phyloP scores from a whole-genome alignment of 208 protist species.

The Zelonia costaricensis region DNA sequence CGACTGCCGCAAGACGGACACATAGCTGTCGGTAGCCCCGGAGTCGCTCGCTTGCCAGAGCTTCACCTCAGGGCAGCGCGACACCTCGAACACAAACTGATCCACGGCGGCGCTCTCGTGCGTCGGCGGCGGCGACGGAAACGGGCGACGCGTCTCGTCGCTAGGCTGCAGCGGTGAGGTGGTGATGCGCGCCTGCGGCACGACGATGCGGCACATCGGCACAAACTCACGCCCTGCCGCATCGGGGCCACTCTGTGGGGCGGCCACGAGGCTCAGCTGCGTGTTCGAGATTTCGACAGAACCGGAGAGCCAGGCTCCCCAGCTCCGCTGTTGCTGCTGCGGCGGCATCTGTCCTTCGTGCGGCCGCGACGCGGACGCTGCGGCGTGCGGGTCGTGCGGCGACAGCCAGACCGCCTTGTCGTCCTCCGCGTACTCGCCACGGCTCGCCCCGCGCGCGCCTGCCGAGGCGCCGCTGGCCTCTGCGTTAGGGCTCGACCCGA shows the following conservation, averaged over 20 bases:
- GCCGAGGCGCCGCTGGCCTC: background rate
- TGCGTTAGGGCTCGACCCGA: too few relatives aligned
- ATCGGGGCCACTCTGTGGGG: too few relatives aligned
- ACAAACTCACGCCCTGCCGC: too few relatives aligned
- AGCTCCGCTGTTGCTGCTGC: too few relatives aligned
- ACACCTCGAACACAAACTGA: conserved; percentile 13
- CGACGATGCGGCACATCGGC: conserved; percentile 16
- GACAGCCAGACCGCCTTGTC: background rate
- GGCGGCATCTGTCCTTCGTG: too few relatives aligned
- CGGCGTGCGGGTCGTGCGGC: background rate
- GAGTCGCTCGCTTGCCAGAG: background rate
- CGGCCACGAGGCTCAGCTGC: background rate
- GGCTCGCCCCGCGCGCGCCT: background rate
- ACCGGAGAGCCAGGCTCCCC: conserved; percentile 1
- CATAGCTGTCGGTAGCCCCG: background rate
- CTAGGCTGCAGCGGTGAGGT: conserved; percentile 1
- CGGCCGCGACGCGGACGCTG: background rate
- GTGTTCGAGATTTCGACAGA: conserved; percentile 11
- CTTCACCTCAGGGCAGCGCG: conserved; percentile 16
- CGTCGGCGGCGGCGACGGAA: too few relatives aligned
- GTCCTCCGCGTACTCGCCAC: background rate
- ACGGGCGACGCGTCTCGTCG: too few relatives aligned
- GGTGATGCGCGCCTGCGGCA: conserved; percentile 15
- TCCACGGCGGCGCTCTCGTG: too few relatives aligned
- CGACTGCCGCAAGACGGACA: background rate